Conservation (phyloP, 2,329 filamentous ascomycete genomes). For the Trematosphaeria pertusa region DNA sequence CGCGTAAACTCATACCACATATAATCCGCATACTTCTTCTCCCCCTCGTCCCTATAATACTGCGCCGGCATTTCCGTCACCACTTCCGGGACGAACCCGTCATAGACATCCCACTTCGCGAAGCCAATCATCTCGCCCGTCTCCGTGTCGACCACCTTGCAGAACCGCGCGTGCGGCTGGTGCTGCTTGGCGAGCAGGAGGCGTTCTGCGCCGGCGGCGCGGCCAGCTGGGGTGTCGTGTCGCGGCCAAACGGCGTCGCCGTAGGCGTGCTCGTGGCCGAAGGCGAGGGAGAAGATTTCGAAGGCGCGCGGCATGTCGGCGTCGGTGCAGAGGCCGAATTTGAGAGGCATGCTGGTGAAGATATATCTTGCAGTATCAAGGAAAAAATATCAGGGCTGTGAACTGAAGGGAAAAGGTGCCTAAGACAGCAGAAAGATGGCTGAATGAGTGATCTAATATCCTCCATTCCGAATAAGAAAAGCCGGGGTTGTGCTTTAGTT, state of each 20-base stretch:
- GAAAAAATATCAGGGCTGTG: no score
- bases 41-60: conserved; percentile 14
- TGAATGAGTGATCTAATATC: no score
- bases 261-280: conserved; percentile 14
- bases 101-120: conserved; percentile 17
- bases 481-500: no score
- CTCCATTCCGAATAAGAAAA: no score
- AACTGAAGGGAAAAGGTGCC: no score
- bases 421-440: no score
- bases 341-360: background rate
- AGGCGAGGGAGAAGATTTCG: conserved; percentile 17
- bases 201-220: conserved; percentile 8
- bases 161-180: conserved; percentile 1
- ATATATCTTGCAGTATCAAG: no score
- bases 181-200: conserved; percentile 1
- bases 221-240: conserved; percentile 12
- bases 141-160: conserved; percentile 9
- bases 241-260: conserved; percentile 14
- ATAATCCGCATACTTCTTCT: conserved; percentile 12
- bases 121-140: conserved; percentile 8
- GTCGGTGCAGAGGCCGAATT: conserved; percentile 7
- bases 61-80: conserved; percentile 2
- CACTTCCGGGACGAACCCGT: conserved; percentile 7
- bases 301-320: conserved; percentile 16
- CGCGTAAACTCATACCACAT: conserved; percentile 6